A percentile compares a stretch with the other conserved stretches of the same genome.
Evolutionary conservation across 164 flowering plant genomes (phyloP).

Genomic region (Piper betle): DNA sequence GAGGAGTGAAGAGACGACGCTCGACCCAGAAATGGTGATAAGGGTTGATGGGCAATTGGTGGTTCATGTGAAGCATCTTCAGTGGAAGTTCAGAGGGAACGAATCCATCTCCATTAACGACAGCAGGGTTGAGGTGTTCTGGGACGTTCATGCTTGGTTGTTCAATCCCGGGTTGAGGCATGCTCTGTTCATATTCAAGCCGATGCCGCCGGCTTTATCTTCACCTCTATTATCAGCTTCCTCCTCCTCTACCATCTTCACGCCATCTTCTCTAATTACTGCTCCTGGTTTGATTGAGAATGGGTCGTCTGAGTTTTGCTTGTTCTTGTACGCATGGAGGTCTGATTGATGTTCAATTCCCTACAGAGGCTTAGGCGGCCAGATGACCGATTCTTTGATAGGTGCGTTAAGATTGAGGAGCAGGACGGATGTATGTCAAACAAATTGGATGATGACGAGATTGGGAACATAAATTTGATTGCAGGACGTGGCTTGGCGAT

Average conservation of each 20-base stretch:
- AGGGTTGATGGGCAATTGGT: constrained; percentile 50
- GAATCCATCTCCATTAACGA: constrained; percentile 37
- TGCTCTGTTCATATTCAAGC: constrained; percentile 59
- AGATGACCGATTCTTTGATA: neutral
- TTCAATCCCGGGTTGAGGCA: constrained; percentile 58
- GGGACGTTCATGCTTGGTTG: constrained; percentile 83
- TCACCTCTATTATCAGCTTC: constrained; percentile 17
- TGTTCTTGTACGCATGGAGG: constrained; percentile 74
- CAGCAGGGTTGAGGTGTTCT: constrained; percentile 45
- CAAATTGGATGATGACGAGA: too few species aligned
- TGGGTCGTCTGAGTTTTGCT: constrained; percentile 43
- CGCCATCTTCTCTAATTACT: constrained; percentile 8
- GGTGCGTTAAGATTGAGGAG: neutral
- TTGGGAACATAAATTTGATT: too few species aligned
- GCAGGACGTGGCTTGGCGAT: too few species aligned
- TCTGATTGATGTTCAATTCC: constrained; percentile 8
- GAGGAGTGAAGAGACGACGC: constrained; percentile 17
- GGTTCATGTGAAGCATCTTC: constrained; percentile 53
- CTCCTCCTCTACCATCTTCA: constrained; percentile 9
- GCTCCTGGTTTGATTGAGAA: constrained; percentile 22
- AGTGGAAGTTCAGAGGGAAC: constrained; percentile 74
- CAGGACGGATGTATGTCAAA: too few species aligned
- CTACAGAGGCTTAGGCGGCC: neutral
- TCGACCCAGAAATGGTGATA: constrained; percentile 62
- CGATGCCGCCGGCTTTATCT: constrained; percentile 20